A percentile compares a stretch with the other conserved stretches of the same genome.
Conservation (phyloP, 192 early-diverging fungal genomes). For the Coemansia erecta region DNA sequence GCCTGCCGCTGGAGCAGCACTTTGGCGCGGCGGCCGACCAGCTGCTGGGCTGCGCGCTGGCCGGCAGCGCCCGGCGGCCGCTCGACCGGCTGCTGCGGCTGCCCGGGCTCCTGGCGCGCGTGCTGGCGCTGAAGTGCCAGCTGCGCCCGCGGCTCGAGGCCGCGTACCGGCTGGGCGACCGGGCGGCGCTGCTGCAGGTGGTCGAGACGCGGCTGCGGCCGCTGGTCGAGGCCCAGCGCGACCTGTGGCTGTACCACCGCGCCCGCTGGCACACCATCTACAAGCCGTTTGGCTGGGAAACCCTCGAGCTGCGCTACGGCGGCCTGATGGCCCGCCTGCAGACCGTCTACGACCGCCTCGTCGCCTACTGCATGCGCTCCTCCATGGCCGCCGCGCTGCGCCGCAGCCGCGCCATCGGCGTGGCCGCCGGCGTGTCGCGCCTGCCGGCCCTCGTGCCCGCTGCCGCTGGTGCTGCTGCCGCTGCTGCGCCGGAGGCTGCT, state of each 20-base stretch:
- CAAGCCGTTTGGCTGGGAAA: constrained; percentile 86
- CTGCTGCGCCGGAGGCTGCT: not conserved
- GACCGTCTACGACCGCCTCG: constrained; percentile 68
- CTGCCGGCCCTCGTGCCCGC: constrained; percentile 27
- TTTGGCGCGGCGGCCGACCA: constrained; percentile 59
- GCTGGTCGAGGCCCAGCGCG: constrained; percentile 63
- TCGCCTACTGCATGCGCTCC: constrained; percentile 52
- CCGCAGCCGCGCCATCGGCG: constrained; percentile 46
- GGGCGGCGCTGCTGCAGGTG: constrained; percentile 57
- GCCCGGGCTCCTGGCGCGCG: constrained; percentile 65
- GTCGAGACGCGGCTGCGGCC: constrained; percentile 56
- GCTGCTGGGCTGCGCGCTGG: constrained; percentile 52
- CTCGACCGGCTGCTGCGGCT: constrained; percentile 68
- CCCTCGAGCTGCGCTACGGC: constrained; percentile 81
- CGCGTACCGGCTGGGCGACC: constrained; percentile 60
- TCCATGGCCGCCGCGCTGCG: constrained; percentile 18
- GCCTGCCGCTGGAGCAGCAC: constrained; percentile 65
- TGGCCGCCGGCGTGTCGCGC: constrained; percentile 42
- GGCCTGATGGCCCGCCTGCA: constrained; percentile 62
- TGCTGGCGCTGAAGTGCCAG: constrained; percentile 67
- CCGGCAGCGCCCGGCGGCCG: constrained; percentile 54
- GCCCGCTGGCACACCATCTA: constrained; percentile 73
- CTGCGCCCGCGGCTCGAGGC: constrained; percentile 61
- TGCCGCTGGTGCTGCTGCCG: not conserved
- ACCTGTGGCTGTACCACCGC: constrained; percentile 79